Base-by-base conservation (phyloP, 179 eudicot species). In the Dionaea muscipula region DNA sequence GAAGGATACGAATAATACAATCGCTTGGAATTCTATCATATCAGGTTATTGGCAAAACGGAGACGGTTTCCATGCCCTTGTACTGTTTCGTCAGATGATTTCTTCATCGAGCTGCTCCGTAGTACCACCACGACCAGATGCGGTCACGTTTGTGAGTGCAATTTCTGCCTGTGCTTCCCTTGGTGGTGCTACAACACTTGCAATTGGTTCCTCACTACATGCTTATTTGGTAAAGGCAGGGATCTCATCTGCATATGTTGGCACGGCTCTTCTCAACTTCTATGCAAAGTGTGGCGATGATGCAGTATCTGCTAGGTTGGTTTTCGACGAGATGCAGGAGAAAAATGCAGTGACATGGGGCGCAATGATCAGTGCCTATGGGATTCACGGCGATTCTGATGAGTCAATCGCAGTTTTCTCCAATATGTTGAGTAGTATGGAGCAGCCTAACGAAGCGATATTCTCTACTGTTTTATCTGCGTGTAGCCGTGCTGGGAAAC, bases 261-360 rank as follows among this genome's bases (percentile, higher is more conserved):
- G 81, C 47, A 82, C 94, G 1, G 76, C 94, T 1, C 75, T 87
- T 26, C 47, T 87, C 45, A 82, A 83, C 62, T 74, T 88, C 17
- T 88, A 88, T 31, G 94, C 94, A 17, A 88, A 82, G 56, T 85
- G 83, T 63, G 94, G 96, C 10, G 81, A 85, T 51, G 81, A 85
- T 51, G 63, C 76, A 27, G 39, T 55, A 19, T 73, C 82, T 64
- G 94, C 91, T 8, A 90, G 87, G 26, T 44, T 26, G 31, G 74
- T 85, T 44, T 88, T 88, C 55, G 74, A 82, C 52, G 75, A 77
- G 39, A 85, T 88, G 85, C 72, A 65, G 17, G 79, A 66, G 65
- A 88, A 75, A 69, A 85, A 77, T 59, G 61, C 63, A 15, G 72
- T 78, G 48, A 76, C 94, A 15, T 85, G 96, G 79, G 60, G 72